phyloP scores from a whole-genome alignment of 164 flowering plant genomes.

The Hamamelis virginiana region DNA sequence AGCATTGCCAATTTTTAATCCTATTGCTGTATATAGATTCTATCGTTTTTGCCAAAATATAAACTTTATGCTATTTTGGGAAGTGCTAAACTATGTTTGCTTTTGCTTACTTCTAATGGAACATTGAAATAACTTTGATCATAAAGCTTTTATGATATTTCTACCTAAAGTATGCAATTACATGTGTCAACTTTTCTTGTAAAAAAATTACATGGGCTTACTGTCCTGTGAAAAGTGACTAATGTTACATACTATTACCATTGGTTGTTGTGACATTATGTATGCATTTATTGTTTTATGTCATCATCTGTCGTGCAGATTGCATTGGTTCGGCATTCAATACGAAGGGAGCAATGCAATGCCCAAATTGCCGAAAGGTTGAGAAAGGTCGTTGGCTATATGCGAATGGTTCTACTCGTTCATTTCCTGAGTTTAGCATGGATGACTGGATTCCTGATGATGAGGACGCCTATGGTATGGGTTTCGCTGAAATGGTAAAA shows the following conservation, averaged over 20 bases:
- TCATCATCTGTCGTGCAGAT: conserved; percentile 23
- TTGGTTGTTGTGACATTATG: no score
- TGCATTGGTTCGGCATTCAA: conserved; percentile 57
- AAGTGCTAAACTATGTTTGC: background rate
- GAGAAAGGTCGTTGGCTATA: conserved; percentile 49
- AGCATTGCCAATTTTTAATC: no score
- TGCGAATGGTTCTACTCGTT: conserved; percentile 29
- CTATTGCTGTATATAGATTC: no score
- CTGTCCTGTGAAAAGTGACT: background rate
- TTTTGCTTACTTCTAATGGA: background rate
- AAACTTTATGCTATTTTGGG: background rate
- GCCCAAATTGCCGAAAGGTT: conserved; percentile 50
- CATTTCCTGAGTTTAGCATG: conserved; percentile 21
- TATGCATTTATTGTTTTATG: background rate
- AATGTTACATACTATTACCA: background rate
- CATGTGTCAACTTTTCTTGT: background rate
- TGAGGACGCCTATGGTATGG: conserved; percentile 14
- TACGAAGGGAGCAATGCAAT: conserved; percentile 49
- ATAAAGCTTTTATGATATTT: background rate
- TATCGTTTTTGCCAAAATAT: background rate
- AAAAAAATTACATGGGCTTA: background rate
- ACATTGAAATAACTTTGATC: background rate
- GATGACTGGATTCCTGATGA: conserved; percentile 26
- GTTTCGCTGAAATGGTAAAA: conserved; percentile 32
- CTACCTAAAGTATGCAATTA: background rate